These are phyloP conservation scores for Metschnikowia chrysomelidarum DNA, from an alignment of 805 yeast genomes.

Conservation along the genomic window DNA sequence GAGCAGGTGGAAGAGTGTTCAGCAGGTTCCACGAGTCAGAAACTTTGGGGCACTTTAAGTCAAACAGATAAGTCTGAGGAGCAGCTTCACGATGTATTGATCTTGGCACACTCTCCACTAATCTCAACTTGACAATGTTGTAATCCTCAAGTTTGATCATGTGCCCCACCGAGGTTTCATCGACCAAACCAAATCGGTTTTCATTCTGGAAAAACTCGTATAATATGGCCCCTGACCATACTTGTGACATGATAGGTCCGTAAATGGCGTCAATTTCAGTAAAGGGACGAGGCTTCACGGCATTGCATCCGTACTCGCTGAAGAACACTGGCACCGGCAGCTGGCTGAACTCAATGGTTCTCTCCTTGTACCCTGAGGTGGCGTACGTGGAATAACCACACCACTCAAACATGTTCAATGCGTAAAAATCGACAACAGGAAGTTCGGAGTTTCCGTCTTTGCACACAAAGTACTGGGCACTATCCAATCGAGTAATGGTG, in stretches of 20 bases:
- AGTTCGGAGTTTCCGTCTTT: slow-evolving; percentile 4
- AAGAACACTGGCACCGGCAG: slow-evolving; percentile 37
- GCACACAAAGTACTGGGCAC: slow-evolving; percentile 34
- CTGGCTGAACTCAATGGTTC: slow-evolving; percentile 29
- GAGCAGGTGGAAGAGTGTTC: slow-evolving; percentile 36
- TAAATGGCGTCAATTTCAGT: slow-evolving; percentile 37
- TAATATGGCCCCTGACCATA: slow-evolving; percentile 41
- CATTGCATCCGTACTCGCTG: slow-evolving; percentile 41
- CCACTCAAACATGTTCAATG: slow-evolving; percentile 41
- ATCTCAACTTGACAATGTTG: slow-evolving; percentile 25
- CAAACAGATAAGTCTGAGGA: not conserved
- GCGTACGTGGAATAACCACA: slow-evolving; percentile 39
- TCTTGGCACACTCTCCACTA: slow-evolving; percentile 22
- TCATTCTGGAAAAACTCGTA: slow-evolving; percentile 37
- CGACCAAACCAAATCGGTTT: slow-evolving; percentile 37
- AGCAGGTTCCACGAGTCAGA: slow-evolving; percentile 14
- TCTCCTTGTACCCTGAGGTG: slow-evolving; percentile 37
- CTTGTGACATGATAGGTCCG: slow-evolving; percentile 32
- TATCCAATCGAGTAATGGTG: slow-evolving; percentile 25
- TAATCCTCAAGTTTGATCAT: slow-evolving; percentile 32
- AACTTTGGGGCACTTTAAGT: slow-evolving; percentile 8
- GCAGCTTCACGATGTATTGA: slow-evolving; percentile 13
- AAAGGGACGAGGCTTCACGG: slow-evolving; percentile 35
- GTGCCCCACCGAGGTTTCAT: slow-evolving; percentile 25
- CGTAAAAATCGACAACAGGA: slow-evolving; percentile 32